phyloP scores from a whole-genome alignment of 179 eudicot genomes.

The Dionaea muscipula region DNA sequence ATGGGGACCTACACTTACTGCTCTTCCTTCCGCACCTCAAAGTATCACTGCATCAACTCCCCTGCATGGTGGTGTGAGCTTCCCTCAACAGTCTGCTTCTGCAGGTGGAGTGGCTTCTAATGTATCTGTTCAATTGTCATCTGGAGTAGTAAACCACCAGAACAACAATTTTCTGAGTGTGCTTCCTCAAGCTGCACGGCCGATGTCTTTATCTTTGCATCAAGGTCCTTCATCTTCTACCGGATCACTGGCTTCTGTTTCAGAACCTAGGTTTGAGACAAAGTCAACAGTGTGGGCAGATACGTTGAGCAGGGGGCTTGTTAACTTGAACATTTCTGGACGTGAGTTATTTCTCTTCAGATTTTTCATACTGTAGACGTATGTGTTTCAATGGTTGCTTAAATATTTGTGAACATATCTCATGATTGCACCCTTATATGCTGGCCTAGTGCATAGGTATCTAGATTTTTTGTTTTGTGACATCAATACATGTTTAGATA shows the following conservation, averaged over 20 bases:
- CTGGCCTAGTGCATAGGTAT: too few species aligned
- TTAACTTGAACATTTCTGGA: slow-evolving; percentile 89
- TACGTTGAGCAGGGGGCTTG: slow-evolving; percentile 84
- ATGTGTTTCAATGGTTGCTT: too few species aligned
- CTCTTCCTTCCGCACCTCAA: slow-evolving; percentile 27
- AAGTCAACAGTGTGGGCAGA: slow-evolving; percentile 97
- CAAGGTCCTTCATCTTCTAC: slow-evolving; percentile 27
- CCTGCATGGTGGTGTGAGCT: slow-evolving; percentile 27
- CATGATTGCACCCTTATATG: too few species aligned
- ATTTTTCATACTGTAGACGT: neutral
- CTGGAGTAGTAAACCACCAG: slow-evolving; percentile 15
- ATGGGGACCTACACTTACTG: slow-evolving; percentile 20
- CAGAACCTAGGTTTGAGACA: slow-evolving; percentile 75
- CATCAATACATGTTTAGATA: too few species aligned
- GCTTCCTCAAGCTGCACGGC: slow-evolving; percentile 20
- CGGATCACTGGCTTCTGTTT: slow-evolving; percentile 37
- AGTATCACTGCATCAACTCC: slow-evolving; percentile 20
- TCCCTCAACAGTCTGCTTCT: slow-evolving; percentile 19
- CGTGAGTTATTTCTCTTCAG: slow-evolving; percentile 32
- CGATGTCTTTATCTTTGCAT: slow-evolving; percentile 20
- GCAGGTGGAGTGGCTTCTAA: slow-evolving; percentile 20
- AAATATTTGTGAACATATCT: neutral
- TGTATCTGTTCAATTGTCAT: slow-evolving; percentile 19
- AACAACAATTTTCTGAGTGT: slow-evolving; percentile 17
- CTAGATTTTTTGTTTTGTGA: too few species aligned